phyloP scores from a whole-genome alignment of 2,329 filamentous ascomycete genomes.

The Xylariaceae sp. region DNA sequence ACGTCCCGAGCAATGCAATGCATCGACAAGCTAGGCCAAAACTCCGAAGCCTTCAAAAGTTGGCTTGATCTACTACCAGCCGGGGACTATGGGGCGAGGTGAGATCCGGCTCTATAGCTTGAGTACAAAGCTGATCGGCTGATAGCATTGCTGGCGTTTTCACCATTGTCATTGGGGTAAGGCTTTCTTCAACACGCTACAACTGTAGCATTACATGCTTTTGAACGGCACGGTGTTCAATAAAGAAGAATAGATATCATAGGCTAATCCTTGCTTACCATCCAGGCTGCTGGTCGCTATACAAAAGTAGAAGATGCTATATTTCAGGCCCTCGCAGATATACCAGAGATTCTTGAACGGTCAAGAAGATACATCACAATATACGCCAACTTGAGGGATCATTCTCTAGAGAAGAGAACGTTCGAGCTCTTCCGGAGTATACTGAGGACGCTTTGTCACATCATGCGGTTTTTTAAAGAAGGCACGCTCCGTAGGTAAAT shows the following conservation, averaged over 20 bases:
- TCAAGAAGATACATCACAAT: constrained; percentile 11
- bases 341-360: constrained; percentile 12
- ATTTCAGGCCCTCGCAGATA: constrained; percentile 14
- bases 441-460: constrained; percentile 10
- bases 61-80: constrained; percentile 16
- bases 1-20: constrained; percentile 10
- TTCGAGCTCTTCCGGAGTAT: constrained; percentile 17
- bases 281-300: constrained; percentile 11
- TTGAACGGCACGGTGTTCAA: background rate
- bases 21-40: constrained; percentile 11
- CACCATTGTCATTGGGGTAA: constrained; percentile 12
- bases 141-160: constrained; percentile 13
- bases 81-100: constrained; percentile 16
- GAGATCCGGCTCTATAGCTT: background rate
- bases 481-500: constrained; percentile 13
- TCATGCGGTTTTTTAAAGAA: constrained; percentile 21
- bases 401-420: constrained; percentile 6
- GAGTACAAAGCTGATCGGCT: background rate
- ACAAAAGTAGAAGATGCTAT: constrained; percentile 15
- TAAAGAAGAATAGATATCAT: background rate
- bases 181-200: background rate
- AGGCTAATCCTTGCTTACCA: background rate
- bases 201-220: background rate
- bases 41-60: constrained; percentile 14
- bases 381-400: constrained; percentile 2